Conservation (phyloP, 371 early-diverging fungal genomes). For the Mortierella sp. region DNA sequence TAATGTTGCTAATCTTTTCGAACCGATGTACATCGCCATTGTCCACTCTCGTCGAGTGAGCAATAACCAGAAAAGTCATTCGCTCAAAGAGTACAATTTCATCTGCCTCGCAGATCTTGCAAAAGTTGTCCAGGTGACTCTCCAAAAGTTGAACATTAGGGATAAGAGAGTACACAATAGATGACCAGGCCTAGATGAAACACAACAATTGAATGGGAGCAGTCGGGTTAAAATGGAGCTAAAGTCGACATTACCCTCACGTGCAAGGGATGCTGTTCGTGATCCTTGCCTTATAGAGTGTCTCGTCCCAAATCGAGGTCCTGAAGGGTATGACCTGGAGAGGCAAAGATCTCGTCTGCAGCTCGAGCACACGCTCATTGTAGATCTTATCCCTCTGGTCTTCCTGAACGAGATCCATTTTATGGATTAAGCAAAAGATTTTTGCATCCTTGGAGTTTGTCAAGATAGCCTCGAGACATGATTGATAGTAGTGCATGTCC, state of each 20-base stretch:
- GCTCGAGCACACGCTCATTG: constrained; percentile 75
- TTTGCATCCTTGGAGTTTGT: constrained; percentile 89
- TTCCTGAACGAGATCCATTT: constrained; percentile 94
- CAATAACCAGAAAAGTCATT: constrained; percentile 94
- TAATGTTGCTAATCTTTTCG: constrained; percentile 93
- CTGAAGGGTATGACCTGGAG: constrained; percentile 81
- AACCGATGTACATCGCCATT: constrained; percentile 85
- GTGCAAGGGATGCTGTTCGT: neutral
- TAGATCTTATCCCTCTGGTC: constrained; percentile 83
- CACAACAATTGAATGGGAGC: neutral
- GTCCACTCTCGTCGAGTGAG: constrained; percentile 72
- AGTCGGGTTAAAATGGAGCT: neutral
- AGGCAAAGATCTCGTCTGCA: constrained; percentile 79
- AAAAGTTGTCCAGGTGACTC: constrained; percentile 82
- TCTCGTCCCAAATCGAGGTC: constrained; percentile 98
- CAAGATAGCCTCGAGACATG: constrained; percentile 88
- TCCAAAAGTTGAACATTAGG: constrained; percentile 91
- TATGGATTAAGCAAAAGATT: constrained; percentile 95
- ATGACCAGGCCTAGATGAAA: constrained; percentile 89
- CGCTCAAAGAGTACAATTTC: constrained; percentile 96
- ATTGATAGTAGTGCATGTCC: constrained; percentile 92
- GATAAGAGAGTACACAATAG: constrained; percentile 94
- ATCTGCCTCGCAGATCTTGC: constrained; percentile 88
- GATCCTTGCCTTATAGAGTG: constrained; percentile 83
- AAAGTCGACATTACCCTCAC: neutral